Evolutionary conservation across 169 alveolate genomes (phyloP), one percentile per base, ranked within the genome.

Genomic region (Cryptosporidium sp.): DNA sequence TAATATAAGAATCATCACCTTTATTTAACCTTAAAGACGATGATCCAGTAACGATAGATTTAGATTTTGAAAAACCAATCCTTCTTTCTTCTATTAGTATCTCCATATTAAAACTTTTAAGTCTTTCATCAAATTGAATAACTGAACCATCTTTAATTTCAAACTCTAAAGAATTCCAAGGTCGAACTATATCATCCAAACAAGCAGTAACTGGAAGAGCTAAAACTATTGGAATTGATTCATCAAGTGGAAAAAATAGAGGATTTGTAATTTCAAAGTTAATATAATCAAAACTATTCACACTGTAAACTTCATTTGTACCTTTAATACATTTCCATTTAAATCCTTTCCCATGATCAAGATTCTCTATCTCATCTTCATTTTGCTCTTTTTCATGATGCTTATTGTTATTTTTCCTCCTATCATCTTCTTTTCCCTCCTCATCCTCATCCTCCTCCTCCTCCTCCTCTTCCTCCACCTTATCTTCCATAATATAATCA

Each of bases 161-260:
- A 29, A 42, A 45, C 6, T 48, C 65, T 9, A 80, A 12, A 42
- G 75, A 60, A 18, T 80, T 80, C 56, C 60, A 80, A 6, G 89
- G 89, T 26, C 67, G 39, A 3, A 80, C 72, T 5, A 23, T 9
- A 5, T 60, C 31, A 7, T 62, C 58, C 44, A 80, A 21, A 2
- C 51, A 10, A 33, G 89, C 60, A 18, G 89, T 80, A 12, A 48
- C 44, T n/a, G 89, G 89, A 18, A 48, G 70, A 6, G 89, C 89
- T n/a, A 62, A 16, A 23, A 80, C 89, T 9, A 80, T 65, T 0
- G 89, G 89, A 8, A 80, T 65, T 12, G 80, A 33, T 37, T 45
- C 75, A 26, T 80, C 89, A 10, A 80, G 33, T 0, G 89, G 89
- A 21, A 48, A 80, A 48, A 60, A 80, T 12, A 80, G 23, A 18